Conservation (phyloP, 805 yeast genomes). For the Ogataea naganishii region DNA sequence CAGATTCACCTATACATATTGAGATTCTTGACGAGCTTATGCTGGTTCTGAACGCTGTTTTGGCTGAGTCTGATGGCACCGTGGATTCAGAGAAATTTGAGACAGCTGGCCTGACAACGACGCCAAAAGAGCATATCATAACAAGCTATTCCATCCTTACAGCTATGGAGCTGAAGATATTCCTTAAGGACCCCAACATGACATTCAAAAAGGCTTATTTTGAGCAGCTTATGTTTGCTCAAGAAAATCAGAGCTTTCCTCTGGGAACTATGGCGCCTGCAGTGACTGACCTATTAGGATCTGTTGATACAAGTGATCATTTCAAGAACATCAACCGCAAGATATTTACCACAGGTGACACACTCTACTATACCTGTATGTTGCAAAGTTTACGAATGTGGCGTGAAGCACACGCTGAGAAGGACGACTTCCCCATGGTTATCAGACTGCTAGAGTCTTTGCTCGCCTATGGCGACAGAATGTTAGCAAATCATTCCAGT, state of each 20-base stretch:
- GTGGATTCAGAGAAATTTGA: conserved; percentile 34
- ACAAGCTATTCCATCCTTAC: conserved; percentile 39
- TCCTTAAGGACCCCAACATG: conserved; percentile 47
- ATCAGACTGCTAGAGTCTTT: conserved; percentile 34
- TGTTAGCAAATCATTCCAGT: conserved; percentile 8
- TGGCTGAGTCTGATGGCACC: conserved; percentile 31
- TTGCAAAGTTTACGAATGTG: conserved; percentile 51
- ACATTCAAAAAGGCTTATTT: conserved; percentile 53
- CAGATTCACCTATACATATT: conserved; percentile 30
- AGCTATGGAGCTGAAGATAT: conserved; percentile 44
- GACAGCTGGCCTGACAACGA: conserved; percentile 37
- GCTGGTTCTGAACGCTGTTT: conserved; percentile 27
- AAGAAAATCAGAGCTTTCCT: conserved; percentile 41
- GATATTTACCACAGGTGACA: conserved; percentile 38
- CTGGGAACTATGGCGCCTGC: conserved; percentile 29
- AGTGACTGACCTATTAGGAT: conserved; percentile 19
- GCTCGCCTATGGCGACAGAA: conserved; percentile 17
- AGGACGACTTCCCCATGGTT: conserved; percentile 43
- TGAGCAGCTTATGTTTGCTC: conserved; percentile 58
- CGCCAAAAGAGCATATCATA: conserved; percentile 33
- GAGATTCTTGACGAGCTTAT: conserved; percentile 31
- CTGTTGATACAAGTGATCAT: conserved; percentile 6
- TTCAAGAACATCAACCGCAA: conserved; percentile 31
- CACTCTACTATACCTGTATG: conserved; percentile 49
- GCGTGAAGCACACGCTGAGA: conserved; percentile 51